Percentiles rank a stretch among this genome's conserved stretches.
These are phyloP conservation scores for Dillenia suffruticosa DNA, from an alignment of 164 flowering plant genomes.

Conservation along the genomic window DNA sequence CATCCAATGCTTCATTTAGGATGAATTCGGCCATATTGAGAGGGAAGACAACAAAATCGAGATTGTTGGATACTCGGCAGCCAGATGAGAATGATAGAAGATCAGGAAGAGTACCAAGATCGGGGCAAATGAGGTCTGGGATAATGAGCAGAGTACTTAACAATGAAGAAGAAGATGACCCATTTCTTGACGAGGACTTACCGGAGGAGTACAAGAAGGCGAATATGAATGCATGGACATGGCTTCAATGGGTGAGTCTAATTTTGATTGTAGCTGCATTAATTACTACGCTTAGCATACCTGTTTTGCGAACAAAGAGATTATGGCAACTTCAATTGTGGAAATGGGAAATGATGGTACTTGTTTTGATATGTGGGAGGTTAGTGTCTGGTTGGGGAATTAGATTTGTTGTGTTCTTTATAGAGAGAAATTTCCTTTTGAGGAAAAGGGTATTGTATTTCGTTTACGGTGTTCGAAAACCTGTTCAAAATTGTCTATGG, in stretches of 20 bases:
- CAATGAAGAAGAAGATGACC: slow-evolving; percentile 51
- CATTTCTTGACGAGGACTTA: slow-evolving; percentile 36
- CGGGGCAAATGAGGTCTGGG: slow-evolving; percentile 27
- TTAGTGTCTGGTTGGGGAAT: slow-evolving; percentile 66
- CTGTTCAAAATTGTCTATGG: slow-evolving; percentile 64
- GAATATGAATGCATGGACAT: slow-evolving; percentile 13
- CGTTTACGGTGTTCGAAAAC: slow-evolving; percentile 46
- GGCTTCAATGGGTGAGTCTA: slow-evolving; percentile 43
- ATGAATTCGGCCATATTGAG: slow-evolving; percentile 12
- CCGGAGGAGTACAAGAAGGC: slow-evolving; percentile 36
- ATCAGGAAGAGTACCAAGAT: slow-evolving; percentile 15
- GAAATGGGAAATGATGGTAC: slow-evolving; percentile 60
- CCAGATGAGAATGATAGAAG: neutral
- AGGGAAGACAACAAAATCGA: slow-evolving; percentile 27
- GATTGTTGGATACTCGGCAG: slow-evolving; percentile 36
- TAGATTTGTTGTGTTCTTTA: slow-evolving; percentile 39
- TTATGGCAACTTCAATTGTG: slow-evolving; percentile 41
- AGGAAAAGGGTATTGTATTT: slow-evolving; percentile 58
- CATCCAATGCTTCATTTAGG: slow-evolving; percentile 25
- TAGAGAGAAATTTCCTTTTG: slow-evolving; percentile 51
- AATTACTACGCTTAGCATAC: slow-evolving; percentile 27
- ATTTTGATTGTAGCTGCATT: slow-evolving; percentile 33
- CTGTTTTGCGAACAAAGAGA: slow-evolving; percentile 10
- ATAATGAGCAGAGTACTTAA: slow-evolving; percentile 3
- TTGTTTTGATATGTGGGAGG: slow-evolving; percentile 59